Conservation (phyloP, 1,284 basidiomycete species). For the Caloboletus inedulis region DNA sequence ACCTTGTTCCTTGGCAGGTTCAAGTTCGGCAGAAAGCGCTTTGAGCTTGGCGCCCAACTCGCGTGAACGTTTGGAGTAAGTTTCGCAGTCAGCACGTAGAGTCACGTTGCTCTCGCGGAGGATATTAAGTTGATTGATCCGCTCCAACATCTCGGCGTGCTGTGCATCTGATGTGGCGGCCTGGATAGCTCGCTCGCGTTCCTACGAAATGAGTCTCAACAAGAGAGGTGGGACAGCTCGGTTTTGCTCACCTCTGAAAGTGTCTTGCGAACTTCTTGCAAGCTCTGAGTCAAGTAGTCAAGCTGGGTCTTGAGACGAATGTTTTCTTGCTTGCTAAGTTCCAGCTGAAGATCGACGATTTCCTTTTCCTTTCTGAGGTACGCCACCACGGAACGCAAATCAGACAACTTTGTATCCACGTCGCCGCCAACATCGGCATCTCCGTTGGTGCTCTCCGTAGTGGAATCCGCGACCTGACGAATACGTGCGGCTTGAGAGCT, state of each 20-base stretch:
- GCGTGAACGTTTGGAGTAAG: conserved; percentile 59
- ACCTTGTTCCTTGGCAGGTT: conserved; percentile 74
- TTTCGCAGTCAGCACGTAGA: conserved; percentile 73
- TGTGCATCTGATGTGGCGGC: conserved; percentile 71
- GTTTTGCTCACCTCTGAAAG: conserved; percentile 54
- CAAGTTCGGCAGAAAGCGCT: conserved; percentile 58
- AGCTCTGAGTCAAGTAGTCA: conserved; percentile 65
- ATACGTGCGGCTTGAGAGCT: conserved; percentile 79
- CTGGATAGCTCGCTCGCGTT: conserved; percentile 73
- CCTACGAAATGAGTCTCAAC: conserved; percentile 43
- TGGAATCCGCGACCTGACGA: conserved; percentile 60
- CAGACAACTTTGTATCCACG: conserved; percentile 58
- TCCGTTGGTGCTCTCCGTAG: conserved; percentile 37
- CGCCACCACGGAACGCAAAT: conserved; percentile 77
- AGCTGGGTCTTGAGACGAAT: conserved; percentile 73
- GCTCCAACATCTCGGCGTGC: conserved; percentile 81
- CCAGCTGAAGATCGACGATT: conserved; percentile 83
- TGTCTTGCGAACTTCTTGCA: conserved; percentile 67
- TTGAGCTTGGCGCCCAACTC: conserved; percentile 66
- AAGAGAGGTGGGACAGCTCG: background rate
- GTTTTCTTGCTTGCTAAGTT: conserved; percentile 83
- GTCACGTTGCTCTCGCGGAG: conserved; percentile 88
- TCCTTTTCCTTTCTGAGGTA: conserved; percentile 89
- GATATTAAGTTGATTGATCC: conserved; percentile 85
- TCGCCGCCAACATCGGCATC: conserved; percentile 49